phyloP scores from a whole-genome alignment of 371 early-diverging fungal species.

The Mortierella sp. region DNA sequence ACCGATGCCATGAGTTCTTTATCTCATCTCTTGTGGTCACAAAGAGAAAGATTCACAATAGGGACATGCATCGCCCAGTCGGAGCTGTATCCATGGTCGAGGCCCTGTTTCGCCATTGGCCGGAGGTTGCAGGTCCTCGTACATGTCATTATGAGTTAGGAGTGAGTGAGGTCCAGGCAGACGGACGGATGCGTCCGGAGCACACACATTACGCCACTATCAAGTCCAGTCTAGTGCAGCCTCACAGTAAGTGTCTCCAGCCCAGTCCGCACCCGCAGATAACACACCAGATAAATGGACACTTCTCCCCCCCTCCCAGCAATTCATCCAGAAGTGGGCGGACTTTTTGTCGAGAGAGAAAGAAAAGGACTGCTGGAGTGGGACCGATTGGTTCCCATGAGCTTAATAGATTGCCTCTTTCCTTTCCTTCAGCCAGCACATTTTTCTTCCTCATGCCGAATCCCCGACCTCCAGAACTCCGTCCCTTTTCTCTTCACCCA shows the following conservation, averaged over 20 bases:
- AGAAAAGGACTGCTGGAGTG: neutral
- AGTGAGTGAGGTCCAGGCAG: neutral
- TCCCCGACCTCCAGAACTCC: slow-evolving; percentile 3
- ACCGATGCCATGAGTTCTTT: neutral
- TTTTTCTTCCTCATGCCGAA: neutral
- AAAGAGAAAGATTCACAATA: neutral
- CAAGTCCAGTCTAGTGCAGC: neutral
- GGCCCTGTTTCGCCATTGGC: neutral
- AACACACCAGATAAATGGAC: neutral
- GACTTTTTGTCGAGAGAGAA: neutral
- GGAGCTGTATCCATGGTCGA: neutral
- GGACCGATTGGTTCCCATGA: slow-evolving; percentile 14
- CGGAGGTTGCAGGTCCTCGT: too few relatives aligned
- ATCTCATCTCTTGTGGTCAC: neutral
- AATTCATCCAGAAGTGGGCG: too few relatives aligned
- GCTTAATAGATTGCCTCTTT: slow-evolving; percentile 6
- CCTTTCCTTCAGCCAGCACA: neutral
- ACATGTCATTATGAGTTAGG: too few relatives aligned
- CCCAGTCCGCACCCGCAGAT: neutral
- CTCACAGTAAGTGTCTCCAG: neutral
- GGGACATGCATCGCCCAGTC: neutral
- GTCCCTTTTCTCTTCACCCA: neutral
- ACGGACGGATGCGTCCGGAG: too few relatives aligned
- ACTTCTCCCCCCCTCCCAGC: neutral
- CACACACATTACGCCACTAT: neutral